A percentile compares a stretch with the other conserved stretches of the same genome.
These are phyloP conservation scores for Zygosaccharomyces gambellarensis DNA, from an alignment of 805 yeast genomes.

Conservation along the genomic window DNA sequence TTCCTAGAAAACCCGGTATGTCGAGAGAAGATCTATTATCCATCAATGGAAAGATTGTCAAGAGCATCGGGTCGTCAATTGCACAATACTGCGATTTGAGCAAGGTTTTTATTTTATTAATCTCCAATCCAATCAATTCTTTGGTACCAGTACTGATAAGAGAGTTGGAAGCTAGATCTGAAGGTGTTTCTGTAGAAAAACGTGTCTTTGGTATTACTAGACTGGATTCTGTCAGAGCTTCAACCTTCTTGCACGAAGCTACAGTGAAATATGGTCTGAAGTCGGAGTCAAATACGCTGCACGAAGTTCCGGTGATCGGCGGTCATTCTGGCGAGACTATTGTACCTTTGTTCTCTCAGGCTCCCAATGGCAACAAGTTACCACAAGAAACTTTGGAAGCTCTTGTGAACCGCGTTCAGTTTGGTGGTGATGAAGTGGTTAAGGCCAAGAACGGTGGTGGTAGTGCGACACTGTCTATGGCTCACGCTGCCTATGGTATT, in stretches of 20 bases:
- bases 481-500: slow-evolving; percentile 83
- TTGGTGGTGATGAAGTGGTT: slow-evolving; percentile 96
- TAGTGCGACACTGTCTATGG: slow-evolving; percentile 94
- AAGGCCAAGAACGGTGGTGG: slow-evolving; percentile 93
- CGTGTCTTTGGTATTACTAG: slow-evolving; percentile 85
- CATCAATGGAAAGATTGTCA: slow-evolving; percentile 78
- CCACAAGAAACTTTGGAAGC: slow-evolving; percentile 42
- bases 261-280: slow-evolving; percentile 28
- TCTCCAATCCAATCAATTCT: slow-evolving; percentile 92
- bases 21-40: slow-evolving; percentile 84
- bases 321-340: slow-evolving; percentile 96
- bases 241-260: slow-evolving; percentile 68
- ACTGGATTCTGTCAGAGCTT: slow-evolving; percentile 73
- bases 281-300: slow-evolving; percentile 44
- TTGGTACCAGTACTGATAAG: slow-evolving; percentile 87
- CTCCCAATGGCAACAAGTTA: slow-evolving; percentile 24
- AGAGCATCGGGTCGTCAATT: slow-evolving; percentile 66
- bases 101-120: slow-evolving; percentile 70
- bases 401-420: slow-evolving; percentile 84
- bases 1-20: slow-evolving; percentile 94
- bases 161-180: slow-evolving; percentile 43
- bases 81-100: slow-evolving; percentile 58
- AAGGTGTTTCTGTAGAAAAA: slow-evolving; percentile 61
- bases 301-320: slow-evolving; percentile 70
- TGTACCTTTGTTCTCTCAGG: slow-evolving; percentile 70